Base-by-base conservation (phyloP, 2,329 filamentous ascomycete species). In the Xylogone sp. region DNA sequence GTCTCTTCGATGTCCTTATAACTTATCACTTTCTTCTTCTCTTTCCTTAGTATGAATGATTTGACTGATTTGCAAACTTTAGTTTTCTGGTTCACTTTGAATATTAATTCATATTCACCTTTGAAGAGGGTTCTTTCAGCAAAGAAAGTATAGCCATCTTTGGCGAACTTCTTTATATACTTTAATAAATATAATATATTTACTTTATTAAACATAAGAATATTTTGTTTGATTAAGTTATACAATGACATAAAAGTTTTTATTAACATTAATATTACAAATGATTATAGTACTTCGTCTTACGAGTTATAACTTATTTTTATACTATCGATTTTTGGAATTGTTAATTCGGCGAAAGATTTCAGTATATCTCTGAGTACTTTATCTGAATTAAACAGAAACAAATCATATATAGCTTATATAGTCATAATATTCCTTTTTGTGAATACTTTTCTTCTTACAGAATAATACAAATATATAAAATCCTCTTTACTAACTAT, bases 1-100 rank as follows among this genome's bases (percentile, higher is more conserved):
- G 55, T 55, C 46, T 50, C 47, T 24, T 44, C 53, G 24, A 62
- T 44, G 51, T 70, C 58, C 44, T 68, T 61, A 51, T 71, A 75
- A 8, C 60, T 63, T 2, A 57, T 55, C 7, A 53, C 53, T 51
- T 48, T n/a, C n/a, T n/a, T 43, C 47, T 68, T 56, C 2, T 45
- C 51, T 34, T 45, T 45, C 16, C 53, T 51, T 42, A 47, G 16
- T 5, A 47, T 22, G 2, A 31, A 19, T 12, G 45, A 47, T 20
- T 3, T 20, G 9, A 12, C n/a, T 6, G 45, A 47, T 21, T n/a
- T 43, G 45, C 55, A 51, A 50, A 50, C 44, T 50, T 59, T 55
- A 45, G 49, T 51, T 52, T 59, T 55, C 47, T 57, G 53, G 31
- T 53, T 56, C 5, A 61, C 53, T 27, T 27, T 27, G 24, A 10